Base-by-base conservation (phyloP, 1,284 basidiomycete genomes). In the Peniophora sp. region DNA sequence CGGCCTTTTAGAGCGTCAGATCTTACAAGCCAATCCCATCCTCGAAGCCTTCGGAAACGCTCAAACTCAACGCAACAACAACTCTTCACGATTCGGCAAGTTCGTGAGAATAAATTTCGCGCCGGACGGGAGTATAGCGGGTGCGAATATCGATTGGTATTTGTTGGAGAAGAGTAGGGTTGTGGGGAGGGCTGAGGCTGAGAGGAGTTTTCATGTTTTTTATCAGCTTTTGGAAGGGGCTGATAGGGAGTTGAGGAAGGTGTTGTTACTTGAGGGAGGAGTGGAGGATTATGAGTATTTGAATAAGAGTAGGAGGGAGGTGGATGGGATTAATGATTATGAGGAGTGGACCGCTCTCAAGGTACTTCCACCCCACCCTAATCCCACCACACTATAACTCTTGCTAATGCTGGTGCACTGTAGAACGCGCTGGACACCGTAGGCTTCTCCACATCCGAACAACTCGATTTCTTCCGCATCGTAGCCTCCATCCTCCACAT, bases 61-160 rank as follows among this genome's bases (percentile, higher is more conserved):
- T 3, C 97, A 99, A 67, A 99, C 97, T 0, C 92, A 98, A 68
- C 77, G 96, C 47, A 99, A 99, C 66, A 98, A 99, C 70, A 99
- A 99, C 64, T 99, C 97, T 8, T 95, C 91, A 78, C 90, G 97
- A 45, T 99, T 98, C 66, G 92, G 94, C 23, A 99, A 99, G 70
- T 99, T 99, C 66, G 92, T 99, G 36, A 79, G 94, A 46, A 99
- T 99, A 59, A 92, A 89, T 63, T 99, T 99, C 66, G 85, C 92
- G 0, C 87, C 91, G 0, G 83, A 92, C 52, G 96, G 96, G 0
- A 92, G 92, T 55, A 99, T 99, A 52, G 92, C 94, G 1, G 97
- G 97, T 2, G 97, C 97, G 38, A 97, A 96, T 63, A 96, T 99
- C 56, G 95, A 99, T 65, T 99, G 97, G 97, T 99, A 99, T 65